Base-by-base conservation (phyloP, 225 moss, liverwort and hornwort genomes). In the Rhytidiadelphus loreus region DNA sequence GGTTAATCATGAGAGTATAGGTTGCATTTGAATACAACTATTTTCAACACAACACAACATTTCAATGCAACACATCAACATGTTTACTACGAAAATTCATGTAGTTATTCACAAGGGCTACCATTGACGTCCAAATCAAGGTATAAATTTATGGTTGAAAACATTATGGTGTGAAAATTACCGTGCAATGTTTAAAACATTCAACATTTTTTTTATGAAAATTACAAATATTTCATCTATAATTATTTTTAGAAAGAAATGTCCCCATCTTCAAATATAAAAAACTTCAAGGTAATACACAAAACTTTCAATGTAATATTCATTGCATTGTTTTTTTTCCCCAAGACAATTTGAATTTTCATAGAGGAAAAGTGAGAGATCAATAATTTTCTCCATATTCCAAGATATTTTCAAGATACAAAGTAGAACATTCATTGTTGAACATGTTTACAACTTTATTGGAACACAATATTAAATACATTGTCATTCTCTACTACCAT, bases 281-380 rank as follows among this genome's bases (percentile, higher is more conserved):
- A 50, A 37, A 3, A 5, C 8, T 25, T 69, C 4, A 39, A 39
- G 13, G 23, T 41, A 70, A 15, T 7, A 41, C 11, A 20, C 11
- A 66, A 21, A 16, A 5, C 8, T 4, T 35, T 66, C n/a, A 22
- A n/a, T 22, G 7, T 11, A 37, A 66, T 68, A 7, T n/a, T 68
- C n/a, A 22, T n/a, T n/a, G 22, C 4, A 68, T n/a, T 3, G 7
- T 1, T 68, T 6, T 6, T n/a, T 22, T 9, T n/a, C 7, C 21
- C 2, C 1, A 68, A 50, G 0, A n/a, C 2, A 66, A 0, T 17
- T n/a, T 22, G 22, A n/a, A 22, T 68, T 11, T 3, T 66, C 1
- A 16, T 21, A 21, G 37, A 35, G 6, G 6, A 12, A 37, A 21
- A 66, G 21, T 2, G 1, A 65, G 1, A 66, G 7, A 22, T 68